phyloP scores from a whole-genome alignment of 2,329 filamentous ascomycete species.

The Cladosporium colombiae region DNA sequence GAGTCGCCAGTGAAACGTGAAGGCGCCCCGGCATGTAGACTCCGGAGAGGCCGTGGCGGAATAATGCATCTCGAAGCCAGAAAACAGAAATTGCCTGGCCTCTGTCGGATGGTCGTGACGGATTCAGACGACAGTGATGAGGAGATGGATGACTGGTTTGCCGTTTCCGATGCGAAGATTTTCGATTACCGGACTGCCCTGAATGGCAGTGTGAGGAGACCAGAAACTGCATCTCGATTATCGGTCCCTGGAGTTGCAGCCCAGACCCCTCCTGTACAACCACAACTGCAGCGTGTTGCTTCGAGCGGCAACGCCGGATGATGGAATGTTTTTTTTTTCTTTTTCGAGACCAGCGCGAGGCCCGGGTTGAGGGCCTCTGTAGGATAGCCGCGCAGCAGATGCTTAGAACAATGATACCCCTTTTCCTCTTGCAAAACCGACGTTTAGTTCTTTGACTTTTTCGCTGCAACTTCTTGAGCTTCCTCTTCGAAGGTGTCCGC shows the following conservation, averaged over 20 bases:
- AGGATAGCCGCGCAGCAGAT: conserved; percentile 32
- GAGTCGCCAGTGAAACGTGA: conserved; percentile 21
- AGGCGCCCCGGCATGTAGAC: conserved; percentile 68
- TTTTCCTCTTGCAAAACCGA: conserved; percentile 9
- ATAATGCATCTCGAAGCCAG: conserved; percentile 78
- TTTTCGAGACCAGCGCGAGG: conserved; percentile 9
- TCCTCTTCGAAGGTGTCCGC: conserved; percentile 29
- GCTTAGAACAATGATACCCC: conserved; percentile 26
- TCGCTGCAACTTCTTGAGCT: conserved; percentile 30
- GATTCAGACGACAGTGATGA: conserved; percentile 81
- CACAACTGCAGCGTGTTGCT: conserved; percentile 17
- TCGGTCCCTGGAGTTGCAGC: conserved; percentile 10
- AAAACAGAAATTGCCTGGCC: conserved; percentile 29
- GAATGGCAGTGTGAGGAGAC: conserved; percentile 45
- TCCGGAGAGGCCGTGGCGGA: conserved; percentile 80
- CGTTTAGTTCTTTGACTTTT: conserved; percentile 24
- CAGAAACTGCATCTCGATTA: conserved; percentile 19
- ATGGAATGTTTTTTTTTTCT: conserved; percentile 5
- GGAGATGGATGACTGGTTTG: conserved; percentile 57
- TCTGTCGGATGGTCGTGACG: conserved; percentile 52
- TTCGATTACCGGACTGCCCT: conserved; percentile 68
- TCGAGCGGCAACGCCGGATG: conserved; percentile 15
- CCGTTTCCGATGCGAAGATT: conserved; percentile 50
- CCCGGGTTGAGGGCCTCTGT: conserved; percentile 14
- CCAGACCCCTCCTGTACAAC: conserved; percentile 10